These are phyloP conservation scores for Paracoccidioides lutzii DNA, from an alignment of 2,329 filamentous ascomycete species.

Conservation along the genomic window DNA sequence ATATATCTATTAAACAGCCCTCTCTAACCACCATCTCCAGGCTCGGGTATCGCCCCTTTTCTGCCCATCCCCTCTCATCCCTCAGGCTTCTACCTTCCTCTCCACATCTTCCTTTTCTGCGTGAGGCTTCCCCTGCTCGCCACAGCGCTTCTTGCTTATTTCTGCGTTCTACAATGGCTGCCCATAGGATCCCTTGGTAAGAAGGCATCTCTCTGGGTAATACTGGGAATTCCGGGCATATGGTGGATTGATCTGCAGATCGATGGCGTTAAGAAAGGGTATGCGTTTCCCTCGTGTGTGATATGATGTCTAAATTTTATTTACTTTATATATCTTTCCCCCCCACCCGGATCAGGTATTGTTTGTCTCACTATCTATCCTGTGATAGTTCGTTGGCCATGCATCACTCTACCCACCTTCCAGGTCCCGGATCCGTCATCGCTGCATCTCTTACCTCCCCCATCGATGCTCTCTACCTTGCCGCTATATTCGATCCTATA, in stretches of 20 bases:
- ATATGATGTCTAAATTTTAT: background rate
- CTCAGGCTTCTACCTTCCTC: conserved; percentile 48
- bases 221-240: conserved; percentile 79
- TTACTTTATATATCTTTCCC: background rate
- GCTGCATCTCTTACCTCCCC: conserved; percentile 86
- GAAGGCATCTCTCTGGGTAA: conserved; percentile 76
- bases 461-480: conserved; percentile 84
- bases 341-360: background rate
- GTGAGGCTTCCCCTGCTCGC: conserved; percentile 69
- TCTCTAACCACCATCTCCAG: conserved; percentile 36
- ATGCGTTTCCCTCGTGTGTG: conserved; percentile 15
- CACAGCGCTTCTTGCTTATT: conserved; percentile 55
- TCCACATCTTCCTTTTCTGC: conserved; percentile 62
- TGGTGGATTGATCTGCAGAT: conserved; percentile 99
- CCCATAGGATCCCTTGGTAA: conserved; percentile 56
- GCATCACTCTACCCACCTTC: conserved; percentile 60
- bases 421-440: conserved; percentile 67
- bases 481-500: conserved; percentile 89
- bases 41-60: conserved; percentile 92
- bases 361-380: background rate
- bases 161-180: conserved; percentile 69
- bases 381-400: conserved; percentile 53
- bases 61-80: conserved; percentile 62
- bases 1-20: background rate
- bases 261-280: conserved; percentile 88